Conservation (phyloP, 805 yeast genomes). For the Soucietia sequanensis region DNA sequence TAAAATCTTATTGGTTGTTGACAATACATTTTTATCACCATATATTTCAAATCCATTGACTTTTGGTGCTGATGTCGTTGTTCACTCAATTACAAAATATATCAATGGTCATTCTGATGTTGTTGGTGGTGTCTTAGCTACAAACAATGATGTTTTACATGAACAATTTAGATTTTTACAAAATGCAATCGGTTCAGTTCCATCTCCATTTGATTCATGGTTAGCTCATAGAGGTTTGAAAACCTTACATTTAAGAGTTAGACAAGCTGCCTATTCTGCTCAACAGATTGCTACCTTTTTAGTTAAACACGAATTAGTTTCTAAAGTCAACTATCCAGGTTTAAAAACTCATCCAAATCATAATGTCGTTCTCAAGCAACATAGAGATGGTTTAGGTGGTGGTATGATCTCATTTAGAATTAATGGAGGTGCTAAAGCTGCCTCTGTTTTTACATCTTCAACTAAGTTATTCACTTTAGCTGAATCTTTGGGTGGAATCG, state of each 20-base stretch:
- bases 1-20: constrained; percentile 67
- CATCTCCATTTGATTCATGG: constrained; percentile 91
- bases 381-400: constrained; percentile 83
- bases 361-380: constrained; percentile 67
- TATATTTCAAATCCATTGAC: constrained; percentile 80
- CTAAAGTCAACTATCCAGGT: constrained; percentile 82
- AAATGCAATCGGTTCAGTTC: constrained; percentile 85
- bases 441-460: constrained; percentile 67
- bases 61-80: constrained; percentile 84
- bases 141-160: constrained; percentile 59
- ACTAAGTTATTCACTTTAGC: constrained; percentile 82
- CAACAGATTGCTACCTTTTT: constrained; percentile 67
- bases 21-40: constrained; percentile 87
- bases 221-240: constrained; percentile 89
- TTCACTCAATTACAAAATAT: constrained; percentile 87
- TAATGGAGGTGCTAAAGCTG: constrained; percentile 77
- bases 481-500: constrained; percentile 89
- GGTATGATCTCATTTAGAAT: constrained; percentile 90
- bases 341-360: constrained; percentile 62
- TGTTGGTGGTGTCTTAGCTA: constrained; percentile 79
- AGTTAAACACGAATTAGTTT: constrained; percentile 48
- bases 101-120: constrained; percentile 93
- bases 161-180: constrained; percentile 73
- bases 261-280: constrained; percentile 67
- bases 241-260: constrained; percentile 78